Conservation (phyloP, 2,329 filamentous ascomycete species). For the Colletotrichum sp. region DNA sequence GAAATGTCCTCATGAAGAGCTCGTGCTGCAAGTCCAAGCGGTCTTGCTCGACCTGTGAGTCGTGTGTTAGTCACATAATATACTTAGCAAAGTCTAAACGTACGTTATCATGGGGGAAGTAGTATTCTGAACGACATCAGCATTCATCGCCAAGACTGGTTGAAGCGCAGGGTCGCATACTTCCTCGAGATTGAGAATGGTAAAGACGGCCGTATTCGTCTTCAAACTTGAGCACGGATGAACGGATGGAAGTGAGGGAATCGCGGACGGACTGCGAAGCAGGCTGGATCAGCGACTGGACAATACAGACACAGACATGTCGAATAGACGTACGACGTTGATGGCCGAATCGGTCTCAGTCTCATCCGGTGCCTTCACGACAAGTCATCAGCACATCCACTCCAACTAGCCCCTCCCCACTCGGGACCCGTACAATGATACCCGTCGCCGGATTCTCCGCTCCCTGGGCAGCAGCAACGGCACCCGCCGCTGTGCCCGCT, state of each 20-base stretch:
- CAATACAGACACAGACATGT: neutral
- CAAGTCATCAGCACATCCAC: neutral
- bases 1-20: conserved; percentile 35
- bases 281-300: rapidly evolving
- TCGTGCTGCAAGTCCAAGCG: conserved; percentile 40
- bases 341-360: conserved; percentile 2
- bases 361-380: neutral
- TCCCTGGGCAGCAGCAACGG: neutral
- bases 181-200: conserved; percentile 11
- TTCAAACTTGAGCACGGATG: conserved; percentile 8
- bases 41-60: conserved; percentile 4
- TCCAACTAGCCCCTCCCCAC: neutral
- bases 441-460: conserved; percentile 8
- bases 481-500: neutral
- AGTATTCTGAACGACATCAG: conserved; percentile 2
- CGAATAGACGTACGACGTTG: neutral
- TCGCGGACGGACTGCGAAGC: neutral
- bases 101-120: conserved; percentile 13
- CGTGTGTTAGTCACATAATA: rapidly evolving
- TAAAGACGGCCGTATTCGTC: conserved; percentile 4
- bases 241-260: conserved; percentile 9
- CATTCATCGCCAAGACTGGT: rapidly evolving
- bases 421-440: conserved; percentile 1
- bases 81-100: neutral
- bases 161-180: neutral